phyloP scores from a whole-genome alignment of 2,329 filamentous ascomycete species.

The Ciborinia camelliae region DNA sequence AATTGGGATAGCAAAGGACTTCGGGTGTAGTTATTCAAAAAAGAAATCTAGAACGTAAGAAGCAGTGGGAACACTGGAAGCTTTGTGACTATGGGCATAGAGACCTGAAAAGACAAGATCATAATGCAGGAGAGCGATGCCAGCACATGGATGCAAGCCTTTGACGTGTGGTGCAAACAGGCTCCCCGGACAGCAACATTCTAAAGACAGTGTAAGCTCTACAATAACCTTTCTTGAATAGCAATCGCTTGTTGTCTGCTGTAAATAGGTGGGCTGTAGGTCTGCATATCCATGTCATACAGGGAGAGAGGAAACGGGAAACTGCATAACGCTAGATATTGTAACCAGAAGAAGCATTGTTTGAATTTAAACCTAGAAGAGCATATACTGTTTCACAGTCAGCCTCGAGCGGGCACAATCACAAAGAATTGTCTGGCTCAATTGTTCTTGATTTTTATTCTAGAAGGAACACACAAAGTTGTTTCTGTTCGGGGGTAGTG shows the following conservation, averaged over 20 bases:
- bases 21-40: slow-evolving; percentile 35
- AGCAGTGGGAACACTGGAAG: slow-evolving; percentile 8
- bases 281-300: slow-evolving; percentile 23
- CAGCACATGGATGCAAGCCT: slow-evolving; percentile 35
- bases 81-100: slow-evolving; percentile 21
- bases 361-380: slow-evolving; percentile 19
- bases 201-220: slow-evolving; percentile 19
- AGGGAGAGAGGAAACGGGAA: slow-evolving; percentile 16
- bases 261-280: slow-evolving; percentile 18
- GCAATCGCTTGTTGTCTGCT: slow-evolving; percentile 29
- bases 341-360: slow-evolving; percentile 20
- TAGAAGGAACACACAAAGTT: slow-evolving; percentile 20
- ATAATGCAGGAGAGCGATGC: slow-evolving; percentile 35
- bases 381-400: slow-evolving; percentile 27
- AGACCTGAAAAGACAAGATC: slow-evolving; percentile 26
- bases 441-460: slow-evolving; percentile 20
- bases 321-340: slow-evolving; percentile 26
- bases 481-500: slow-evolving; percentile 5
- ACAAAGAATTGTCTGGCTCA: slow-evolving; percentile 23
- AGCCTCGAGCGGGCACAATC: slow-evolving; percentile 33
- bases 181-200: slow-evolving; percentile 35
- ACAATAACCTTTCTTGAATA: slow-evolving; percentile 19
- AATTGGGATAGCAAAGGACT: slow-evolving; percentile 35
- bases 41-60: slow-evolving; percentile 13
- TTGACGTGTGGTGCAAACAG: slow-evolving; percentile 33